These are phyloP conservation scores for Eucalyptus globulus DNA, from an alignment of 345 rosid species.

Conservation along the genomic window DNA sequence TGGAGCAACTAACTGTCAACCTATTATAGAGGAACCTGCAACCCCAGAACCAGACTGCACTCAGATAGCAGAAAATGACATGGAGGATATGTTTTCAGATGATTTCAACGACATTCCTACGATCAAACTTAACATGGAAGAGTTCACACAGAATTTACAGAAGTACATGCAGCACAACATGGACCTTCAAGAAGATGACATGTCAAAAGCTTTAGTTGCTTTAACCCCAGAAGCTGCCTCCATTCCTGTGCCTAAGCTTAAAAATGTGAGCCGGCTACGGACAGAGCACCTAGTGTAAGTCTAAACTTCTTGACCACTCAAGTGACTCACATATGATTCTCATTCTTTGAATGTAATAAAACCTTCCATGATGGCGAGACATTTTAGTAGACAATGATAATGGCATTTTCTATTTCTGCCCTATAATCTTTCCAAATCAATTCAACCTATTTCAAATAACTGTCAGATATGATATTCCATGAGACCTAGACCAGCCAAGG, in stretches of 20 bases:
- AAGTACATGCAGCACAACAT: slow-evolving; percentile 50
- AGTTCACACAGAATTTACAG: slow-evolving; percentile 54
- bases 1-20: slow-evolving; percentile 28
- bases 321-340: neutral
- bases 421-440: neutral
- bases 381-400: neutral
- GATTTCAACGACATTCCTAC: slow-evolving; percentile 81
- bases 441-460: neutral
- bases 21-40: slow-evolving; percentile 86
- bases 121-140: slow-evolving; percentile 58
- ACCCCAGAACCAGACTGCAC: slow-evolving; percentile 54
- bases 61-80: slow-evolving; percentile 37
- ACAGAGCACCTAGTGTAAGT: slow-evolving; percentile 97
- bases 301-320: neutral
- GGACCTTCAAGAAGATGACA: slow-evolving; percentile 56
- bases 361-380: neutral
- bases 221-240: slow-evolving; percentile 68
- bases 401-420: neutral
- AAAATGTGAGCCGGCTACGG: slow-evolving; percentile 69
- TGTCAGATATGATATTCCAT: neutral
- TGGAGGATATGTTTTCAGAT: slow-evolving; percentile 51
- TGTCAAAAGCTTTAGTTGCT: slow-evolving; percentile 79
- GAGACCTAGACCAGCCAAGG: neutral
- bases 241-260: slow-evolving; percentile 74
- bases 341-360: neutral